Conservation (phyloP, 2,329 filamentous ascomycete genomes). For the Aureobasidium sp. region DNA sequence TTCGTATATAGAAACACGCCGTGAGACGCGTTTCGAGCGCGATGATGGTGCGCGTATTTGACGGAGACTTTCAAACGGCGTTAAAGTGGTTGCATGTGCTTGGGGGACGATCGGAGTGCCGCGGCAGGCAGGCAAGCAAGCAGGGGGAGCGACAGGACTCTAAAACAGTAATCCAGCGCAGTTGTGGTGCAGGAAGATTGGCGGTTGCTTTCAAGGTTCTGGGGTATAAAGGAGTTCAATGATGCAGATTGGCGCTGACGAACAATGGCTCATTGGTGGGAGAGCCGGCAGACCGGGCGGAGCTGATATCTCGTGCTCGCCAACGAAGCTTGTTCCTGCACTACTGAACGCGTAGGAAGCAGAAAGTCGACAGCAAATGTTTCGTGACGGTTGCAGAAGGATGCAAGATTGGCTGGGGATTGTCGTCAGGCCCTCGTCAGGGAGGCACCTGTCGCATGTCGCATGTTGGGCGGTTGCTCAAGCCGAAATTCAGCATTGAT, state of each 20-base stretch:
- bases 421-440: neutral
- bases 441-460: slow-evolving; percentile 1
- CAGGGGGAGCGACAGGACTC: neutral
- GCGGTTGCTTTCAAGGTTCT: slow-evolving; percentile 4
- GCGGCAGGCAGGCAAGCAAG: neutral
- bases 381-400: slow-evolving; percentile 7
- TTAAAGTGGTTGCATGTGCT: slow-evolving; percentile 10
- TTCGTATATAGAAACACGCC: neutral
- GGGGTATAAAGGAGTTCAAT: slow-evolving; percentile 6
- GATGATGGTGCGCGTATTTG: neutral
- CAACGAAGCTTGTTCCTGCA: slow-evolving; percentile 8
- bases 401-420: slow-evolving; percentile 1
- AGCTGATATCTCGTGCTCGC: slow-evolving; percentile 9
- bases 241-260: slow-evolving; percentile 7
- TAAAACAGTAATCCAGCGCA: neutral
- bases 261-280: neutral
- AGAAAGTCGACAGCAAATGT: neutral
- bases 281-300: slow-evolving; percentile 2
- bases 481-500: neutral
- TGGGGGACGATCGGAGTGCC: neutral
- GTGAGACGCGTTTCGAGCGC: slow-evolving; percentile 3
- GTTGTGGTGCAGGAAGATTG: neutral
- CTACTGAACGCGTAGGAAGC: slow-evolving; percentile 2
- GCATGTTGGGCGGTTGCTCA: slow-evolving; percentile 2
- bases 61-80: slow-evolving; percentile 4